Conservation (phyloP, 768 basidiomycete species). For the Stropharia rugosoannulata region DNA sequence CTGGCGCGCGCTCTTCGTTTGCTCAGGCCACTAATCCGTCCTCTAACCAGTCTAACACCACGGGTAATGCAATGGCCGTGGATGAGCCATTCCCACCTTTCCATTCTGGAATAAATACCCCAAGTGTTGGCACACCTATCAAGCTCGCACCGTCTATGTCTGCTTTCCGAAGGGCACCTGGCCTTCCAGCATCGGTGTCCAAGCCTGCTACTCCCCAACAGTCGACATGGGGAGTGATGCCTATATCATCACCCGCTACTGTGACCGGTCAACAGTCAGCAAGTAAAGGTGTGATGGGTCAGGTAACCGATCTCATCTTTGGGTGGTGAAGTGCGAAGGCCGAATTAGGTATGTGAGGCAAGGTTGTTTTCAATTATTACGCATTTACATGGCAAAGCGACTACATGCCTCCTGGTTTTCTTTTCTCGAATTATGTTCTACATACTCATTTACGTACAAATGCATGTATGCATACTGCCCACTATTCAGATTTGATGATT, state of each 20-base stretch:
- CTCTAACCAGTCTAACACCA: slow-evolving; percentile 12
- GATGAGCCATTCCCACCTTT: slow-evolving; percentile 35
- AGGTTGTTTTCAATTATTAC: not conserved
- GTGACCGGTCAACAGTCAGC: slow-evolving; percentile 31
- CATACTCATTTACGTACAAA: too few species aligned
- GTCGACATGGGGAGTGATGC: slow-evolving; percentile 19
- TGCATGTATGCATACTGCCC: too few species aligned
- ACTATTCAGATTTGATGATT: too few species aligned
- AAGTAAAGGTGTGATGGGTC: slow-evolving; percentile 63
- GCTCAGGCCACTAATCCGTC: slow-evolving; percentile 15
- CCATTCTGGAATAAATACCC: slow-evolving; percentile 25
- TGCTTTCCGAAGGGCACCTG: slow-evolving; percentile 59
- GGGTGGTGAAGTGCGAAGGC: slow-evolving; percentile 59
- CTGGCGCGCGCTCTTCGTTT: slow-evolving; percentile 24
- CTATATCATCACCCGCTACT: slow-evolving; percentile 15
- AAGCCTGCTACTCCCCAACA: slow-evolving; percentile 30
- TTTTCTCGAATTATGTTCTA: too few species aligned
- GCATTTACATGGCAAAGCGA: not conserved
- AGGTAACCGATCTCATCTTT: slow-evolving; percentile 79
- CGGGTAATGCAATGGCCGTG: slow-evolving; percentile 42
- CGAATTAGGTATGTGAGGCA: not conserved
- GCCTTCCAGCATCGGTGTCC: slow-evolving; percentile 18
- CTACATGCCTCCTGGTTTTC: too few species aligned
- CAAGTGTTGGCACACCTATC: slow-evolving; percentile 67
- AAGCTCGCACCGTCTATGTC: slow-evolving; percentile 70